Base-by-base conservation (phyloP, 202 grass and related monocot genomes). In the Cymbopogon flexuosus region DNA sequence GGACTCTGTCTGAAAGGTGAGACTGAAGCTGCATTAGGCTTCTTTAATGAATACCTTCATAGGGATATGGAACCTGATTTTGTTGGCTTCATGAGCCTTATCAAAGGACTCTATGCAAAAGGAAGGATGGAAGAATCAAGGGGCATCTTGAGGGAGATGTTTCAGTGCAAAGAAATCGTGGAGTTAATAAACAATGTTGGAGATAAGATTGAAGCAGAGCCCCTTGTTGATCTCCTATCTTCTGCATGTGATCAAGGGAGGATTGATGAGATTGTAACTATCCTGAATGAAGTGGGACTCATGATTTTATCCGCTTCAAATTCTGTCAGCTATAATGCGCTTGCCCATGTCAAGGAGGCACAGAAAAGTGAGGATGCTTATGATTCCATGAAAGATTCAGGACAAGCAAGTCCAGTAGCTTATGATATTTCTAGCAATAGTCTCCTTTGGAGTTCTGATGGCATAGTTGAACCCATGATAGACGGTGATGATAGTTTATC, bases 121-220 rank as follows among this genome's bases (percentile, higher is more conserved):
- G 94, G 94, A 87, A 97, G 94, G 86, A 84, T 92, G 86, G 94
- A 97, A 80, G 89, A 97, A 87, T 87, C 91, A 27, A 94, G 94
- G 77, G 81, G 69, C 54, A 92, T 97, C 47, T 74, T 97, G 73
- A 87, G 87, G 78, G 87, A 90, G 70, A 92, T 97, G 94, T 87
- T 97, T 73, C 88, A 83, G 58, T 88, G 87, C 81, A 80, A 85
- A 70, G 75, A 94, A 87, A 68, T 94, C 3, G 54, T 64, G 34
- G 79, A 87, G 33, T 69, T 90, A 42, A 93, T 97, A 90, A 92
- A 97, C 79, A 90, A 24, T 33, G 82, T 79, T 79, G 94, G 89
- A 83, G 34, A 88, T 90, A 76, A 87, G 10, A 79, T 89, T 72
- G 57, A 90, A 83, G 76, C 88, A 15, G 94, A 90, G 62, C 70